These are phyloP conservation scores for Parachaetomium inaequale DNA, from an alignment of 495 filamentous ascomycete species.

Conservation along the genomic window DNA sequence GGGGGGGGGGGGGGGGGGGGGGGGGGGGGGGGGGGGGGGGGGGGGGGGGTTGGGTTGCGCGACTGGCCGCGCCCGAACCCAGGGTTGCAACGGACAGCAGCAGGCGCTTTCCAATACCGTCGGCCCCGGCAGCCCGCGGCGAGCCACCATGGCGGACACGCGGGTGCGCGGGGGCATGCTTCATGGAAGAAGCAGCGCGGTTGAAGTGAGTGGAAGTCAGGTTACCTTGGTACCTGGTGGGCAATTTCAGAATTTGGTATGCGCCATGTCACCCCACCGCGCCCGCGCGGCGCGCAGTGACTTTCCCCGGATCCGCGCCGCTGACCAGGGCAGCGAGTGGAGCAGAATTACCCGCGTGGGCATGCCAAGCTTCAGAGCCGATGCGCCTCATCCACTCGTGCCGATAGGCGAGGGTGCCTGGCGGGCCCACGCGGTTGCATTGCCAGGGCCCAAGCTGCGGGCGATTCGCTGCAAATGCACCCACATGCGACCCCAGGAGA, in stretches of 20 bases:
- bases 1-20: too few species aligned
- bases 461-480: slow-evolving; percentile 27
- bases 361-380: slow-evolving; percentile 13
- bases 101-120: slow-evolving; percentile 11
- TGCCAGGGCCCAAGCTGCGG: slow-evolving; percentile 15
- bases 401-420: slow-evolving; percentile 25
- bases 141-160: neutral
- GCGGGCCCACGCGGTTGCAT: slow-evolving; percentile 18
- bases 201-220: neutral
- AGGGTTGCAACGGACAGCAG: slow-evolving; percentile 6
- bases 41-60: too few species aligned
- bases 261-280: slow-evolving; percentile 6
- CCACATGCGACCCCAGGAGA: slow-evolving; percentile 13
- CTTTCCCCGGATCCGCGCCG: slow-evolving; percentile 12
- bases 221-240: too few species aligned
- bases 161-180: neutral
- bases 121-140: neutral
- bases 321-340: neutral
- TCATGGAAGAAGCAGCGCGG: slow-evolving; percentile 1
- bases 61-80: neutral
- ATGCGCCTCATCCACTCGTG: slow-evolving; percentile 28
- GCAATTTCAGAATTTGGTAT: neutral
- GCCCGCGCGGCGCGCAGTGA: neutral
- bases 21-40: too few species aligned
- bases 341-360: neutral